These are phyloP conservation scores for Nothophytophthora sp. DNA, from an alignment of 352 stramenopile species.

Conservation along the genomic window DNA sequence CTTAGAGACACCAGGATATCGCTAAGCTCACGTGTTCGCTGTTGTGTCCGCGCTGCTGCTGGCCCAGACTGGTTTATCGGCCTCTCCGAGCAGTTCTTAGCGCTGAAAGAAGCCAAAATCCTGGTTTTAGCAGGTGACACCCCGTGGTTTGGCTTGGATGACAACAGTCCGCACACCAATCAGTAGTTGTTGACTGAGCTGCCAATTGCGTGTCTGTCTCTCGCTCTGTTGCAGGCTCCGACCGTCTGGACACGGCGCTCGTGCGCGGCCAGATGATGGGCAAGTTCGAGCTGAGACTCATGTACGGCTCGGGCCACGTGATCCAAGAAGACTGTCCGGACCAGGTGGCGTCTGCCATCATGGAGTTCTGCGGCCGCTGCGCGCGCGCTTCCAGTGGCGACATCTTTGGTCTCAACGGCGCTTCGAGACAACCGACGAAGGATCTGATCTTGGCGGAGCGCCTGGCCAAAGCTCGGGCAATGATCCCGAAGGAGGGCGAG, in stretches of 20 bases:
- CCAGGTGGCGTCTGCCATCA: conserved; percentile 67
- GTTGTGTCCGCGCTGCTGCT: conserved; percentile 4
- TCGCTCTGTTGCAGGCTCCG: conserved; percentile 53
- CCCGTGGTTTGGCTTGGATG: background rate
- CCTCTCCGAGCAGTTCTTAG: conserved; percentile 85
- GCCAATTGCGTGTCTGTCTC: background rate
- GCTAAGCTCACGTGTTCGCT: background rate
- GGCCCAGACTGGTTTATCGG: conserved; percentile 78
- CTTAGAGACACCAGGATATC: background rate
- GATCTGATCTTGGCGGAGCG: conserved; percentile 45
- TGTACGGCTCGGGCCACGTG: conserved; percentile 88
- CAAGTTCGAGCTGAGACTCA: conserved; percentile 87
- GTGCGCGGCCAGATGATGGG: conserved; percentile 91
- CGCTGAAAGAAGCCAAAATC: conserved; percentile 74
- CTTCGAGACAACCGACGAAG: conserved; percentile 27
- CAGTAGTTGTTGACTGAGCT: too few species aligned
- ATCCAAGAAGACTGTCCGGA: conserved; percentile 89
- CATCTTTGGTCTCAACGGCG: conserved; percentile 34
- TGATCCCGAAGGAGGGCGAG: conserved; percentile 48
- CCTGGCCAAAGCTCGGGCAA: conserved; percentile 58
- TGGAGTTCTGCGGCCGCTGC: conserved; percentile 65
- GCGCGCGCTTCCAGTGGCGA: conserved; percentile 33
- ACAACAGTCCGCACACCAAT: too few species aligned
- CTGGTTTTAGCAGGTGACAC: conserved; percentile 73
- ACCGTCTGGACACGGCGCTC: conserved; percentile 86